Evolutionary conservation across 208 protist species (phyloP), one percentile per base, ranked within the genome.

Genomic region (Trypanosoma lewisi): DNA sequence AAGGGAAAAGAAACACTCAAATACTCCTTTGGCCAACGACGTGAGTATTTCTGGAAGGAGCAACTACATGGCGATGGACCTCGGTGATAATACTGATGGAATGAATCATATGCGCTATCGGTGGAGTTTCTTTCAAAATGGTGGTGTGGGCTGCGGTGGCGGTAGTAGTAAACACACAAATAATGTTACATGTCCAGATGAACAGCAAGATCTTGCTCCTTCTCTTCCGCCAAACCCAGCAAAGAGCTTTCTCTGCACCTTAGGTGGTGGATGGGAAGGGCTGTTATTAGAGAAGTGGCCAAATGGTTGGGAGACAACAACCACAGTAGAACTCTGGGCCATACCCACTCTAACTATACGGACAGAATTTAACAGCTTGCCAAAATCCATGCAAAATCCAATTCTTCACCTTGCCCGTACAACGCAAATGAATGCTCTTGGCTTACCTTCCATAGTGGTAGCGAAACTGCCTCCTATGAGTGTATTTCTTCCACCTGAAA

Each of bases 211-310:
- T 45, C 64, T 93, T 53, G 89, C 91, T 59, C 90, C 90, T 1
- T 56, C 83, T 30, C 72, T 91, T 19, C 85, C 85, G 11, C 53
- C 70, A 39, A 77, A 80, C 45, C 72, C 77, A 0, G 65, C 72
- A 30, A 82, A 75, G 52, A 78, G 63, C 50, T 87, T 93, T 65
- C 44, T 77, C 28, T 77, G 60, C 48, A 80, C 85, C 0, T 55
- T 91, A 1, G 90, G 80, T 44, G 90, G 90, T 28, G 78, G 74
- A 51, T 96, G 90, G 87, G 87, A 93, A 60, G 90, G 87, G 3
- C 75, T 96, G 19, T 73, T 96, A 44, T 27, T 82, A 37, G 87
- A 91, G 21, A 96, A 96, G 75, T 96, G 90, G 87, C 87, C 82
- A 21, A 83, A 78, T 59, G 87, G 90, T 28, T 96, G 86, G 87